phyloP scores from a whole-genome alignment of 495 filamentous ascomycete genomes.

The Hyaloscypha finlandica region DNA sequence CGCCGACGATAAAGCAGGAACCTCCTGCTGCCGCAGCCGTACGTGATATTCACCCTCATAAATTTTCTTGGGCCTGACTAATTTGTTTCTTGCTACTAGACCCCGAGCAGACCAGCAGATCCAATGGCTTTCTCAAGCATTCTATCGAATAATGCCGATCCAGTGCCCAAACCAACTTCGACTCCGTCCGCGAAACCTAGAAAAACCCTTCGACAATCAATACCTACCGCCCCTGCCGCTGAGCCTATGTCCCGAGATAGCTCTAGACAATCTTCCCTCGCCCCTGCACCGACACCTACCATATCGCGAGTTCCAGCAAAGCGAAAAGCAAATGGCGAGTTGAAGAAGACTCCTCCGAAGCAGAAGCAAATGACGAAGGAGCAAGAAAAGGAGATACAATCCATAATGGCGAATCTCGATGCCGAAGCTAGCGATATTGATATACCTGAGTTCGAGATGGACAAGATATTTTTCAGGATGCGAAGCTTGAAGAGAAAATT shows the following conservation, averaged over 20 bases:
- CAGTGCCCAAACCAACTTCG: constrained; percentile 36
- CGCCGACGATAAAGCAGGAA: constrained; percentile 34
- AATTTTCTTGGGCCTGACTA: constrained; percentile 37
- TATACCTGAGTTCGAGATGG: constrained; percentile 59
- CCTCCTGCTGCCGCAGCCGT: constrained; percentile 15
- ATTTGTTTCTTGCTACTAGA: constrained; percentile 18
- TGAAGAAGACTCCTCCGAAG: constrained; percentile 38
- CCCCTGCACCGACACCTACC: constrained; percentile 45
- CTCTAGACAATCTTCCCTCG: constrained; percentile 38
- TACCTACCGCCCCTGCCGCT: constrained; percentile 9
- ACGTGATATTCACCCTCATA: constrained; percentile 41
- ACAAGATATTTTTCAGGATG: constrained; percentile 53
- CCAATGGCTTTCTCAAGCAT: constrained; percentile 94
- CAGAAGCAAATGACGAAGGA: constrained; percentile 58
- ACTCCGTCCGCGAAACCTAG: constrained; percentile 23
- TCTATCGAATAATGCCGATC: constrained; percentile 68
- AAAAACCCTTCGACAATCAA: constrained; percentile 27
- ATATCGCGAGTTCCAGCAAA: constrained; percentile 52
- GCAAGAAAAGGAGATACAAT: constrained; percentile 68
- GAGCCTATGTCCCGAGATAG: constrained; percentile 31
- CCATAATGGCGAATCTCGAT: constrained; percentile 67
- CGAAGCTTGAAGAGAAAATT: constrained; percentile 61
- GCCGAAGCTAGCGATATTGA: constrained; percentile 69
- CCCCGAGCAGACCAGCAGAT: constrained; percentile 58
- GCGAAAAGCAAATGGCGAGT: constrained; percentile 50